A percentile compares a stretch with the other conserved stretches of the same genome.
phyloP scores from a whole-genome alignment of 2,329 filamentous ascomycete species.

The Microcyclosporella mali region DNA sequence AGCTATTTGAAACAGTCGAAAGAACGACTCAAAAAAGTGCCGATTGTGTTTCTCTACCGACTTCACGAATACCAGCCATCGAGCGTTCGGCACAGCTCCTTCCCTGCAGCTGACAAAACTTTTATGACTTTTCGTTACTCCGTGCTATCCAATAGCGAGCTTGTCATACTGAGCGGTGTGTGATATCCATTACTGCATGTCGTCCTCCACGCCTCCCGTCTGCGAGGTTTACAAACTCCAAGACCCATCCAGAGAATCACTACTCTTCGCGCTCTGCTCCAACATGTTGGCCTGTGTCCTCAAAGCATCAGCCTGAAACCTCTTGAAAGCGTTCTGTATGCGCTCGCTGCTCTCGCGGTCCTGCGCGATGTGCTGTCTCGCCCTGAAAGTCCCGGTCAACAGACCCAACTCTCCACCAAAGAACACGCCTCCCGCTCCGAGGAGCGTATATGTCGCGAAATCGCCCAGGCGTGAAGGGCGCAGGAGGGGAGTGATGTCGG shows the following conservation, averaged over 20 bases:
- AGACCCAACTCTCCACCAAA: slow-evolving; percentile 59
- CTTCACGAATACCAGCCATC: too few relatives aligned
- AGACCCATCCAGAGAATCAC: too few relatives aligned
- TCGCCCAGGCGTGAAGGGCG: slow-evolving; percentile 55
- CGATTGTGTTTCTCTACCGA: too few relatives aligned
- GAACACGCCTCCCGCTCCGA: slow-evolving; percentile 56
- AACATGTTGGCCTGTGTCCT: slow-evolving; percentile 52
- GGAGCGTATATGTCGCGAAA: slow-evolving; percentile 57
- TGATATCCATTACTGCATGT: too few relatives aligned
- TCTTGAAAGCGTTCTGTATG: slow-evolving; percentile 58
- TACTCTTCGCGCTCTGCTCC: slow-evolving; percentile 35
- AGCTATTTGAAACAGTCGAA: neutral
- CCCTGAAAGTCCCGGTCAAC: slow-evolving; percentile 51
- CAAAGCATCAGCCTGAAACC: slow-evolving; percentile 58
- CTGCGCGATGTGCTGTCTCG: slow-evolving; percentile 46
- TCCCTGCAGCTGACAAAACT: too few relatives aligned
- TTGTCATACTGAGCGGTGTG: too few relatives aligned
- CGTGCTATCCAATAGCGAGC: too few relatives aligned
- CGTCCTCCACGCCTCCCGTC: too few relatives aligned
- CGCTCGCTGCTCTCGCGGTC: slow-evolving; percentile 51
- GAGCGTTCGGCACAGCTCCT: too few relatives aligned
- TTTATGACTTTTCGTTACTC: too few relatives aligned
- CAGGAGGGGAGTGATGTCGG: slow-evolving; percentile 54
- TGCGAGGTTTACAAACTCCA: too few relatives aligned
- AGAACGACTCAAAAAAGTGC: too few relatives aligned